Evolutionary conservation across 495 filamentous ascomycete species (phyloP).

Genomic region (Aspergillus nanangensis): DNA sequence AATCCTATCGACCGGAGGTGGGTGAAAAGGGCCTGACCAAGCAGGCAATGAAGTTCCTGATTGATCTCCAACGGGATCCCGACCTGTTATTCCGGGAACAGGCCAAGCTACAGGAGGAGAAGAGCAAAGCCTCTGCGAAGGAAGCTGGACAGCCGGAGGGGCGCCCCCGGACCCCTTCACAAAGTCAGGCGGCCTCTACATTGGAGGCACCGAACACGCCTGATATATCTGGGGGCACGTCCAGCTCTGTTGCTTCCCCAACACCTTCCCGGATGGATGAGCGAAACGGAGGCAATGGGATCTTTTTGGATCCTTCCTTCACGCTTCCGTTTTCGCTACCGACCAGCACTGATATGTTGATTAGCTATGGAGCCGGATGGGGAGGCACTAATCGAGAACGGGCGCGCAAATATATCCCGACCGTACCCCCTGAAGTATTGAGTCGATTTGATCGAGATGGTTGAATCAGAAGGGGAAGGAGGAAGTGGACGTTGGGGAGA

Average conservation of each 20-base stretch:
- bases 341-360: conserved; percentile 94
- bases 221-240: conserved; percentile 7
- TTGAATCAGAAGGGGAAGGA: conserved; percentile 1
- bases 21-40: conserved; percentile 89
- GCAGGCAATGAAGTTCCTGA: conserved; percentile 79
- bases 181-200: conserved; percentile 36
- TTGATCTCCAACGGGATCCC: conserved; percentile 70
- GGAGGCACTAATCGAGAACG: conserved; percentile 88
- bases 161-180: conserved; percentile 41
- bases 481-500: neutral
- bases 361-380: conserved; percentile 91
- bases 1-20: conserved; percentile 90
- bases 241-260: conserved; percentile 17
- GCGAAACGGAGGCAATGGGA: conserved; percentile 37
- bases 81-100: conserved; percentile 34
- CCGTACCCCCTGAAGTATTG: conserved; percentile 88
- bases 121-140: conserved; percentile 19
- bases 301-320: conserved; percentile 82
- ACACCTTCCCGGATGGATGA: conserved; percentile 25
- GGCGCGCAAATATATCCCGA: conserved; percentile 94
- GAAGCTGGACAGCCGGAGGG: conserved; percentile 13
- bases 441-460: conserved; percentile 72
- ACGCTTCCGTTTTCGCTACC: conserved; percentile 94
- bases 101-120: conserved; percentile 28
- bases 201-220: conserved; percentile 22